Percentiles rank a stretch among this genome's conserved stretches.
phyloP scores from a whole-genome alignment of 495 filamentous ascomycete genomes.

The Xylaria venustula region DNA sequence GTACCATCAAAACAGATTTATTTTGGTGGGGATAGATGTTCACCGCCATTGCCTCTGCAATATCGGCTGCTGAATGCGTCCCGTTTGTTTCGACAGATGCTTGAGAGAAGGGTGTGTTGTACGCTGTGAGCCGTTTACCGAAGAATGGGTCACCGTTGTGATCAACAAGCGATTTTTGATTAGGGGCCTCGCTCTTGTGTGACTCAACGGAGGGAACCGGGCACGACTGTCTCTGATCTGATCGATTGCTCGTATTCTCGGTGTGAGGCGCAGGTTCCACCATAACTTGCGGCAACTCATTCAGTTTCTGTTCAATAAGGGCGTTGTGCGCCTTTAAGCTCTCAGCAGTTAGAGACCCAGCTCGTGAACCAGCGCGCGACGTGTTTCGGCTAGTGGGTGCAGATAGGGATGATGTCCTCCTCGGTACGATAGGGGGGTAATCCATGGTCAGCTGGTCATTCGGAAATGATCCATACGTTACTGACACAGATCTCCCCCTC shows the following conservation, averaged over 20 bases:
- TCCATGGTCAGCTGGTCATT: conserved; percentile 55
- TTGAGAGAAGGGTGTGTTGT: conserved; percentile 59
- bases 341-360: conserved; percentile 61
- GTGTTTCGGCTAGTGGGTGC: conserved; percentile 68
- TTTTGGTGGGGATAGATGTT: conserved; percentile 87
- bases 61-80: conserved; percentile 49
- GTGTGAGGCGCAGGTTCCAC: conserved; percentile 26
- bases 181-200: conserved; percentile 27
- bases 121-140: conserved; percentile 50
- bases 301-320: conserved; percentile 32
- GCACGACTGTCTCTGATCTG: conserved; percentile 29
- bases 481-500: conserved; percentile 43
- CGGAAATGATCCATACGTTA: conserved; percentile 43
- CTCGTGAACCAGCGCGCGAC: conserved; percentile 55
- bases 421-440: conserved; percentile 59
- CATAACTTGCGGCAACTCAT: conserved; percentile 25
- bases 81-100: conserved; percentile 56
- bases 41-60: conserved; percentile 78
- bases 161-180: conserved; percentile 40
- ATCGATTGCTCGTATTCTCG: conserved; percentile 26
- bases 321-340: conserved; percentile 61
- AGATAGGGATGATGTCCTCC: conserved; percentile 65
- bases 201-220: conserved; percentile 32
- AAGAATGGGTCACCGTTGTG: conserved; percentile 55
- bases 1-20: conserved; percentile 72